Conservation (phyloP, 176 grass and related monocot genomes). For the Elymus sibiricus region DNA sequence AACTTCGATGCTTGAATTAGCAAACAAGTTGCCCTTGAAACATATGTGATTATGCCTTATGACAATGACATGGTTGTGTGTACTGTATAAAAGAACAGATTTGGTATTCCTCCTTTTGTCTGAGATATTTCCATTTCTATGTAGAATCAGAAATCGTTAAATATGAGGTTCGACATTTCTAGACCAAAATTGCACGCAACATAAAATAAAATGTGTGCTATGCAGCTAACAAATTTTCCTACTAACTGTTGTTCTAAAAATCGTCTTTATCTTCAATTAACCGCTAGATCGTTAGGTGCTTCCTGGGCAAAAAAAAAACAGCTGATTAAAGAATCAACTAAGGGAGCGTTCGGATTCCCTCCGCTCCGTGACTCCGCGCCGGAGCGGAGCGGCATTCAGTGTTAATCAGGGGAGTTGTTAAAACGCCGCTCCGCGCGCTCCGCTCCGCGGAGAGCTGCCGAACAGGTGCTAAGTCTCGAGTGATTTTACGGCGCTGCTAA, state of each 20-base stretch:
- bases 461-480: too few species aligned
- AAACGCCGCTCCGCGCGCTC: too few species aligned
- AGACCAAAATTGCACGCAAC: background rate
- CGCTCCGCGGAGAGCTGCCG: too few species aligned
- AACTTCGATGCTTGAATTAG: background rate
- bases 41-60: background rate
- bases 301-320: background rate
- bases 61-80: background rate
- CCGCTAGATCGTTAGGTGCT: background rate
- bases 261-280: background rate
- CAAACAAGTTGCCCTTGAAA: too few species aligned
- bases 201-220: too few species aligned
- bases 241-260: background rate
- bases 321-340: background rate
- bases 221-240: background rate
- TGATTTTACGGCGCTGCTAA: too few species aligned
- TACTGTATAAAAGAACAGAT: background rate
- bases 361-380: too few species aligned
- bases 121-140: background rate
- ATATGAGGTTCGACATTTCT: too few species aligned
- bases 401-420: too few species aligned
- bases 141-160: background rate
- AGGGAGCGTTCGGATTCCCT: too few species aligned
- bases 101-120: background rate
- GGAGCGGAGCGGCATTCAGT: too few species aligned